phyloP scores from a whole-genome alignment of 345 rosid species.

The Anastatica hierochuntica region DNA sequence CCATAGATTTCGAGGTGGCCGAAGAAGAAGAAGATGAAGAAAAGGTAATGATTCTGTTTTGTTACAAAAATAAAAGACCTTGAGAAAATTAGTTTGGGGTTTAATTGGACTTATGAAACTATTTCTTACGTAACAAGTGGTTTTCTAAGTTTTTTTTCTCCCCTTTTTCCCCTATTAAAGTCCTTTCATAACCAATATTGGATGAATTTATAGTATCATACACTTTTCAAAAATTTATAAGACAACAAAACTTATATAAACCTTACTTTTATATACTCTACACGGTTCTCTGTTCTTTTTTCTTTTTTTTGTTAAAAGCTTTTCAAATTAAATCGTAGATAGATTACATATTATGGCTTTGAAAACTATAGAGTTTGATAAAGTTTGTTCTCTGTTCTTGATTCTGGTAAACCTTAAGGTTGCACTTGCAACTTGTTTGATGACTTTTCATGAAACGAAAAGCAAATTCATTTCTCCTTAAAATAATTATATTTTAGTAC shows the following conservation, averaged over 20 bases:
- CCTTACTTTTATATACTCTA: too few relatives aligned
- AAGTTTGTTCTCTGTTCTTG: too few relatives aligned
- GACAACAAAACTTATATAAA: background rate
- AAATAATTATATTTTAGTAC: background rate
- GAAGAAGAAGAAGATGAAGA: slow-evolving; percentile 22
- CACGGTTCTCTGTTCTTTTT: background rate
- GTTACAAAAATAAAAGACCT: background rate
- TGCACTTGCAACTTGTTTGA: background rate
- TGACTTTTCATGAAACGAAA: slow-evolving; percentile 20
- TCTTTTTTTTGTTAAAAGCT: too few relatives aligned
- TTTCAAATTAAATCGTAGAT: too few relatives aligned
- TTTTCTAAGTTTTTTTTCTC: background rate
- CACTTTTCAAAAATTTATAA: too few relatives aligned
- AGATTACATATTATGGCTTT: too few relatives aligned
- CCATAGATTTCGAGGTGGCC: slow-evolving; percentile 17
- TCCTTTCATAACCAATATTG: too few relatives aligned
- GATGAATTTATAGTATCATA: background rate
- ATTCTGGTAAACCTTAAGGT: too few relatives aligned
- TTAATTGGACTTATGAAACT: background rate
- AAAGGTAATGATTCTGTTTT: slow-evolving; percentile 36
- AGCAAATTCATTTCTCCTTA: slow-evolving; percentile 8
- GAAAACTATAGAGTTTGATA: too few relatives aligned
- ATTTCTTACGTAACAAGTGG: too few relatives aligned
- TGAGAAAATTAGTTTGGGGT: background rate
- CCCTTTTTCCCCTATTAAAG: too few relatives aligned